Evolutionary conservation across 441 rosid species (phyloP).

Genomic region (Populus hybrid): DNA sequence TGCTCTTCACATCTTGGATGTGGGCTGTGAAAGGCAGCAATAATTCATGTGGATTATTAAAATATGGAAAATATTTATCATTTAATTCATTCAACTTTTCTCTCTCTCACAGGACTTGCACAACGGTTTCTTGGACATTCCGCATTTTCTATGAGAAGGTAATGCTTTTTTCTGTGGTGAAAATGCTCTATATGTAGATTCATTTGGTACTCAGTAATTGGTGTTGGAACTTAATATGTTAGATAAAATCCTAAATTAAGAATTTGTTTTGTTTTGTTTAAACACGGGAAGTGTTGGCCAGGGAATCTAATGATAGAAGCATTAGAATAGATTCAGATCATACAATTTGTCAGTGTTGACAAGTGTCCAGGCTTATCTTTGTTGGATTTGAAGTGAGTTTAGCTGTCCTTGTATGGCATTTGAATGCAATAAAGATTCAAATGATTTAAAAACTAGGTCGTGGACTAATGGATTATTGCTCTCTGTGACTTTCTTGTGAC

Average conservation of each 20-base stretch:
- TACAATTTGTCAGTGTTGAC: neutral
- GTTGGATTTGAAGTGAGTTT: neutral
- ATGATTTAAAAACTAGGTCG: neutral
- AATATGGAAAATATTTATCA: constrained; percentile 2
- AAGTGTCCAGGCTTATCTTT: neutral
- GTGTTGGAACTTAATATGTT: neutral
- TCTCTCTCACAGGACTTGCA: constrained; percentile 70
- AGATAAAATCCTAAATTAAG: neutral
- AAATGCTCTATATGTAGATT: neutral
- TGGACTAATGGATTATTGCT: neutral
- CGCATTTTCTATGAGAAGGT: constrained; percentile 95
- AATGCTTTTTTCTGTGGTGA: constrained; percentile 17
- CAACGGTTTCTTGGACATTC: constrained; percentile 90
- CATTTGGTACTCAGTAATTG: neutral
- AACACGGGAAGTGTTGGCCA: neutral
- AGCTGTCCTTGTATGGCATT: neutral
- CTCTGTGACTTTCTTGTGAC: constrained; percentile 8
- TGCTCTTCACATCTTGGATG: neutral
- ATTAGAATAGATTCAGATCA: neutral
- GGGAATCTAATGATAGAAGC: neutral
- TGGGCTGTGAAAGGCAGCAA: neutral
- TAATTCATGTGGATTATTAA: neutral
- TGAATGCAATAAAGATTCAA: neutral
- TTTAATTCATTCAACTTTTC: constrained; percentile 20
- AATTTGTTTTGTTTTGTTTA: neutral